phyloP scores from a whole-genome alignment of 1,284 basidiomycete species.

The Pseudozyma flocculosa region DNA sequence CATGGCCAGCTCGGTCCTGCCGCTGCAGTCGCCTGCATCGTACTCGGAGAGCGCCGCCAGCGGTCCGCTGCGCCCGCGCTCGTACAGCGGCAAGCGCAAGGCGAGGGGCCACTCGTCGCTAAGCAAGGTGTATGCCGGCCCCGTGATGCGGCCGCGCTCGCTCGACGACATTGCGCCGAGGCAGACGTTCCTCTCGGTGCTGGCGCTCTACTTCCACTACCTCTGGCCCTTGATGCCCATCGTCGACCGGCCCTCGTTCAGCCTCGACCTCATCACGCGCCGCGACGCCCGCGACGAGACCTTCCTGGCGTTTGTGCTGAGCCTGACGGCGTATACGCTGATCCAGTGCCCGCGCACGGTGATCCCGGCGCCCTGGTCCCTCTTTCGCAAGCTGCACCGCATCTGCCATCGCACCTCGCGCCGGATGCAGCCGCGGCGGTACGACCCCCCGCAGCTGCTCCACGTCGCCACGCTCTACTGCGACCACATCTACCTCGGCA shows the following conservation, averaged over 20 bases:
- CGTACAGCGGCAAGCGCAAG: constrained; percentile 4
- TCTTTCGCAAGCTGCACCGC: constrained; percentile 37
- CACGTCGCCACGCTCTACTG: constrained; percentile 44
- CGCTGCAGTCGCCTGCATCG: background rate
- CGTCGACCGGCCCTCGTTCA: constrained; percentile 35
- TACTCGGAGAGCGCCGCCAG: too few relatives aligned
- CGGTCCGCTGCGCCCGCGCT: too few relatives aligned
- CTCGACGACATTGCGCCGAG: constrained; percentile 42
- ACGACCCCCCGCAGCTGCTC: constrained; percentile 33
- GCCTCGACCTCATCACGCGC: constrained; percentile 34
- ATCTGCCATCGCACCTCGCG: constrained; percentile 41
- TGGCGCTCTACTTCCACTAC: constrained; percentile 41
- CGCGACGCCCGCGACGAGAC: constrained; percentile 34
- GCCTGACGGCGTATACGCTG: constrained; percentile 39
- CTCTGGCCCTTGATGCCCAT: constrained; percentile 41
- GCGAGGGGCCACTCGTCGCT: constrained; percentile 4
- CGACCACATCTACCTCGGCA: constrained; percentile 47
- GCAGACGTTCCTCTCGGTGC: constrained; percentile 36
- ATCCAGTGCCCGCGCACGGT: constrained; percentile 38
- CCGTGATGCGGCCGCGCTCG: constrained; percentile 32
- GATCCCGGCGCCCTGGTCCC: constrained; percentile 30
- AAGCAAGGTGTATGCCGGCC: constrained; percentile 18
- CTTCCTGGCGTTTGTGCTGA: constrained; percentile 40
- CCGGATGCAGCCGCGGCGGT: constrained; percentile 32
- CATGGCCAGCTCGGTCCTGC: background rate